These are phyloP conservation scores for Cercospora beticola DNA, from an alignment of 2,329 filamentous ascomycete species.

Conservation along the genomic window DNA sequence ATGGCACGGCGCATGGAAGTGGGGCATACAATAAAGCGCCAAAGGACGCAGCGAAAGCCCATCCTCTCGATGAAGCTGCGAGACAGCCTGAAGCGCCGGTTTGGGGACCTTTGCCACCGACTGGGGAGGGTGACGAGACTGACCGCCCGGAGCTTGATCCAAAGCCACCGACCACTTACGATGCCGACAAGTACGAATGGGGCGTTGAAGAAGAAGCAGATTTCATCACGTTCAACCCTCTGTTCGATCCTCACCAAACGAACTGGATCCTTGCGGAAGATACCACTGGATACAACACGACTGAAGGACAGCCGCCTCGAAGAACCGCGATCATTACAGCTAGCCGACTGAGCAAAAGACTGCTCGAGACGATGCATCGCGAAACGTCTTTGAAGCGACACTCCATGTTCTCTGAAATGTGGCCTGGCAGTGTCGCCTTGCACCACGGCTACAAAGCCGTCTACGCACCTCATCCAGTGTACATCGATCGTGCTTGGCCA, in stretches of 20 bases:
- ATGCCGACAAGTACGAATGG: constrained; percentile 58
- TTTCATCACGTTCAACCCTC: constrained; percentile 73
- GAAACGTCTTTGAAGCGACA: constrained; percentile 68
- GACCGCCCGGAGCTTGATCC: constrained; percentile 54
- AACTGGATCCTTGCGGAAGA: constrained; percentile 72
- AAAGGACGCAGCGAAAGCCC: constrained; percentile 34
- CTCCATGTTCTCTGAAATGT: constrained; percentile 80
- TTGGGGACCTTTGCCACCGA: constrained; percentile 49
- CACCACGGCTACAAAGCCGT: constrained; percentile 78
- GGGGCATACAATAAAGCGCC: constrained; percentile 45
- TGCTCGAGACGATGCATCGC: constrained; percentile 71
- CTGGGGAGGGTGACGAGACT: constrained; percentile 45
- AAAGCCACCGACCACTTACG: constrained; percentile 57
- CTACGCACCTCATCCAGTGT: constrained; percentile 60
- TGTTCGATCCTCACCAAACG: constrained; percentile 69
- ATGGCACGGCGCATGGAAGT: constrained; percentile 49
- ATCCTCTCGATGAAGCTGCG: constrained; percentile 45
- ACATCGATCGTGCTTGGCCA: constrained; percentile 58
- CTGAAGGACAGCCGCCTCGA: constrained; percentile 58
- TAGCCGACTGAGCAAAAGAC: constrained; percentile 63
- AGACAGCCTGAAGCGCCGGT: constrained; percentile 48
- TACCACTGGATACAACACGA: constrained; percentile 65
- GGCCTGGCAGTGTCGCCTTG: constrained; percentile 66
- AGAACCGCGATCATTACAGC: constrained; percentile 72
- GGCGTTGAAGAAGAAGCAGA: constrained; percentile 72